Evolutionary conservation across 176 grass and related monocot species (phyloP).

Genomic region (Dactylis glomerata): DNA sequence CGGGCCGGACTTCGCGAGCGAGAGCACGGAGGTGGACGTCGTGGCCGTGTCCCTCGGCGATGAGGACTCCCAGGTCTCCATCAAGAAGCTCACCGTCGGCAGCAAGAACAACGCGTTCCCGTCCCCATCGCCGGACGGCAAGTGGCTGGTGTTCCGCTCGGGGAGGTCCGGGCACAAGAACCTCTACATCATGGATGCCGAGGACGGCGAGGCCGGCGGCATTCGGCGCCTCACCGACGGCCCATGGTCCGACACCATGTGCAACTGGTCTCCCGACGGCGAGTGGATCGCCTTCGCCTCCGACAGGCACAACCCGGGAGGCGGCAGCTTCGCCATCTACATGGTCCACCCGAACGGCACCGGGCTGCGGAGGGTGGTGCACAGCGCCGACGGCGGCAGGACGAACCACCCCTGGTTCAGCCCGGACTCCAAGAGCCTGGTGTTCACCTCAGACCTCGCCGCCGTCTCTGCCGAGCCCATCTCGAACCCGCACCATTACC

Average conservation of each 20-base stretch:
- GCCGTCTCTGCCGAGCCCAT: constrained; percentile 86
- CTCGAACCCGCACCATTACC: constrained; percentile 83
- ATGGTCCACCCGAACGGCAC: constrained; percentile 84
- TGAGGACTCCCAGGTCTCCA: neutral
- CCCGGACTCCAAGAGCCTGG: constrained; percentile 73
- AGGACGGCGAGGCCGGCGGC: constrained; percentile 58
- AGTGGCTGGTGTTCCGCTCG: constrained; percentile 84
- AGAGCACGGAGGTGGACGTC: constrained; percentile 65
- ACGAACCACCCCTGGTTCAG: constrained; percentile 85
- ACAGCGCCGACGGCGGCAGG: constrained; percentile 63
- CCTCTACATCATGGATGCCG: constrained; percentile 79
- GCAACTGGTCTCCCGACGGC: constrained; percentile 88
- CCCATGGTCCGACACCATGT: constrained; percentile 88
- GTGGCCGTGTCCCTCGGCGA: constrained; percentile 61
- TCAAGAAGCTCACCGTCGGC: constrained; percentile 61
- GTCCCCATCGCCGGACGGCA: constrained; percentile 83
- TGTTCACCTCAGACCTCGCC: constrained; percentile 83
- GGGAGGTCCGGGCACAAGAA: constrained; percentile 85
- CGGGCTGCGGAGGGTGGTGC: constrained; percentile 61
- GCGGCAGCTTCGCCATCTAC: constrained; percentile 77
- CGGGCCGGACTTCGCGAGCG: constrained; percentile 59
- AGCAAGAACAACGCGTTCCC: constrained; percentile 86
- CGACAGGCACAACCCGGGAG: constrained; percentile 63
- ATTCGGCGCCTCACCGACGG: constrained; percentile 66
- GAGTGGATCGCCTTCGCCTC: constrained; percentile 97